phyloP scores from a whole-genome alignment of 768 basidiomycete genomes.

The Lactarius trivialis region DNA sequence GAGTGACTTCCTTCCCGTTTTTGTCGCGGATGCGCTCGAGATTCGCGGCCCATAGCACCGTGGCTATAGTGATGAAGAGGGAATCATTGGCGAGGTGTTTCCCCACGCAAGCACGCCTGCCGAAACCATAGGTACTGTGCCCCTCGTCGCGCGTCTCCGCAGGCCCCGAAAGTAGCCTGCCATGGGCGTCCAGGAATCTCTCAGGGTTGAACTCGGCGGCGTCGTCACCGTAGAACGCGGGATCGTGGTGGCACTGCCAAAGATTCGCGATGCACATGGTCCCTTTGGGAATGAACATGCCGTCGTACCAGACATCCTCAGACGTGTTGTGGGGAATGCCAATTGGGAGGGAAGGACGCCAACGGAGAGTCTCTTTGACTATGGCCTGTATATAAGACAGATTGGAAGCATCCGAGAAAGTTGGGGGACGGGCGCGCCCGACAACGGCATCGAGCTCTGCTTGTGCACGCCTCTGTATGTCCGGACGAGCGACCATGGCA shows the following conservation, averaged over 20 bases:
- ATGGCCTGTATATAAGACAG: conserved; percentile 9
- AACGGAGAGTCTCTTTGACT: conserved; percentile 7
- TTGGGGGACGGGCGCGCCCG: not conserved
- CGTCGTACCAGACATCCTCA: conserved; percentile 28
- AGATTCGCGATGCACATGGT: conserved; percentile 29
- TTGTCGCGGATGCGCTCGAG: conserved; percentile 7
- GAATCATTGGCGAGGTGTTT: conserved; percentile 19
- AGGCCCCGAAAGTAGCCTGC: conserved; percentile 1
- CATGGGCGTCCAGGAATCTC: conserved; percentile 18
- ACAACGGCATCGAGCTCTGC: conserved; percentile 7
- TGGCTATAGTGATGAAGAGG: conserved; percentile 22
- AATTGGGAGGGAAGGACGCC: conserved; percentile 1
- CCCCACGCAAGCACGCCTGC: conserved; percentile 20
- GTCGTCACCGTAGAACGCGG: conserved; percentile 16
- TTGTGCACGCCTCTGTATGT: conserved; percentile 10
- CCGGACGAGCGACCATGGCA: conserved; percentile 20
- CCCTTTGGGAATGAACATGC: conserved; percentile 32
- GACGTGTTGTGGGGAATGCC: conserved; percentile 5
- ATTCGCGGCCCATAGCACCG: conserved; percentile 20
- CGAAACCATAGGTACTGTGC: conserved; percentile 16
- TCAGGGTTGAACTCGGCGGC: conserved; percentile 20
- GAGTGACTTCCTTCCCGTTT: conserved; percentile 2
- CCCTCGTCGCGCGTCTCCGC: conserved; percentile 12
- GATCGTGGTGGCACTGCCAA: conserved; percentile 9
- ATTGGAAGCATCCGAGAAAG: not conserved